A percentile compares a stretch with the other conserved stretches of the same genome.
phyloP scores from a whole-genome alignment of 257 asterid genomes.

The Thymus quinquecostatus region DNA sequence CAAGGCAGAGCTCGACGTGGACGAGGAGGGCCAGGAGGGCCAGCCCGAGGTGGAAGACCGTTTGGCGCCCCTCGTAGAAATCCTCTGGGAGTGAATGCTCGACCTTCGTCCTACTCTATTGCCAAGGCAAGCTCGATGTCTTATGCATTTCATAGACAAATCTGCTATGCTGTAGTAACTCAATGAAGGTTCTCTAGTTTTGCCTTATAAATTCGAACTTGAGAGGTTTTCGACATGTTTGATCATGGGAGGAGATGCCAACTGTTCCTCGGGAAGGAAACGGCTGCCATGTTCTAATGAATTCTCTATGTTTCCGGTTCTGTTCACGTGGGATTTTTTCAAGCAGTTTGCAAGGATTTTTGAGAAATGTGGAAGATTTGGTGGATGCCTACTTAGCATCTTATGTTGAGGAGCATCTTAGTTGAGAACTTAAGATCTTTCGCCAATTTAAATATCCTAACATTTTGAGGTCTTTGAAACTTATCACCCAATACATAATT shows the following conservation, averaged over 20 bases:
- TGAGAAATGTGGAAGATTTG: conserved; percentile 52
- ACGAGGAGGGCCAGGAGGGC: conserved; percentile 70
- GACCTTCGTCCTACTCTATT: conserved; percentile 64
- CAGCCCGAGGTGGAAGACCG: conserved; percentile 79
- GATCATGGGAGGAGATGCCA: conserved; percentile 56
- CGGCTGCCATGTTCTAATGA: conserved; percentile 41
- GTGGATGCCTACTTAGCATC: conserved; percentile 47
- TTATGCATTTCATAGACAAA: conserved; percentile 60
- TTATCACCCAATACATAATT: conserved; percentile 36
- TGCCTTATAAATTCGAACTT: conserved; percentile 45
- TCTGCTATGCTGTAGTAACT: conserved; percentile 54
- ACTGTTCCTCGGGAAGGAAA: conserved; percentile 40
- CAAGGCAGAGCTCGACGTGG: conserved; percentile 74
- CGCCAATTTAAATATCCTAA: conserved; percentile 43
- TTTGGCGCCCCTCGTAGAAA: conserved; percentile 72
- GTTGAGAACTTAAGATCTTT: conserved; percentile 45
- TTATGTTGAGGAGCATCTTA: conserved; percentile 53
- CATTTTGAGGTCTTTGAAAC: conserved; percentile 39
- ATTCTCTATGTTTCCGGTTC: conserved; percentile 49
- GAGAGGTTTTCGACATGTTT: conserved; percentile 45
- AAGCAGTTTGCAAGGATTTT: conserved; percentile 43
- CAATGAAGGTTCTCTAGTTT: conserved; percentile 52
- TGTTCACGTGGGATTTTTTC: conserved; percentile 43
- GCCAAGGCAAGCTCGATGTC: conserved; percentile 99
- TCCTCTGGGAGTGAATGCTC: conserved; percentile 75